Percentiles rank a stretch among this genome's conserved stretches.
These are phyloP conservation scores for Phoma sp. DNA, from an alignment of 2,329 filamentous ascomycete species.

Conservation along the genomic window DNA sequence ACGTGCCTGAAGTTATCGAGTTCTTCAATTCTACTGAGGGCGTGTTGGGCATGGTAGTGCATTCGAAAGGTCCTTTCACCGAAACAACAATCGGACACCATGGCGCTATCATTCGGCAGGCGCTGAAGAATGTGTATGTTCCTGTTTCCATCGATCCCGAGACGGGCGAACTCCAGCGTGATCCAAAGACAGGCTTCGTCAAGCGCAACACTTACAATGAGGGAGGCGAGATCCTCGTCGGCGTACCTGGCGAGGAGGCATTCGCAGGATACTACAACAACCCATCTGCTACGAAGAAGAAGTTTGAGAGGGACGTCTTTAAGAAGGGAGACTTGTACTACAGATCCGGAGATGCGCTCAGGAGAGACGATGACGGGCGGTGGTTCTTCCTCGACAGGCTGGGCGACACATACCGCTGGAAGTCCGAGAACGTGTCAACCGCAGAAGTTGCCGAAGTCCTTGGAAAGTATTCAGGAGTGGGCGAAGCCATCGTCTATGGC, in stretches of 20 bases:
- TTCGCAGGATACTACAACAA: conserved; percentile 73
- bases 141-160: conserved; percentile 72
- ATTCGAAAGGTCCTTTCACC: conserved; percentile 61
- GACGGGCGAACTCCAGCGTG: conserved; percentile 68
- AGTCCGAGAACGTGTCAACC: conserved; percentile 55
- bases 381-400: conserved; percentile 56
- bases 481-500: conserved; percentile 56
- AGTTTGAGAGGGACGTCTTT: conserved; percentile 53
- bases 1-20: conserved; percentile 67
- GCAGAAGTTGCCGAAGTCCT: conserved; percentile 54
- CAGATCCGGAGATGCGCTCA: conserved; percentile 53
- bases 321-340: conserved; percentile 53
- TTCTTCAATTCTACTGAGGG: conserved; percentile 82
- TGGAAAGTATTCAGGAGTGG: conserved; percentile 49
- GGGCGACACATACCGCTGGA: conserved; percentile 57
- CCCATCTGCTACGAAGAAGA: conserved; percentile 66
- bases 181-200: conserved; percentile 70
- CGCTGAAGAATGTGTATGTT: conserved; percentile 61
- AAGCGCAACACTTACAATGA: conserved; percentile 65
- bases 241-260: conserved; percentile 52
- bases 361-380: conserved; percentile 50
- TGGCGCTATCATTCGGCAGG: conserved; percentile 63
- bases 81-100: conserved; percentile 71
- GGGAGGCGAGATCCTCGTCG: conserved; percentile 76
- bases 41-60: conserved; percentile 63